Evolutionary conservation across 352 stramenopile genomes (phyloP).

Genomic region (Pythium diclinum): DNA sequence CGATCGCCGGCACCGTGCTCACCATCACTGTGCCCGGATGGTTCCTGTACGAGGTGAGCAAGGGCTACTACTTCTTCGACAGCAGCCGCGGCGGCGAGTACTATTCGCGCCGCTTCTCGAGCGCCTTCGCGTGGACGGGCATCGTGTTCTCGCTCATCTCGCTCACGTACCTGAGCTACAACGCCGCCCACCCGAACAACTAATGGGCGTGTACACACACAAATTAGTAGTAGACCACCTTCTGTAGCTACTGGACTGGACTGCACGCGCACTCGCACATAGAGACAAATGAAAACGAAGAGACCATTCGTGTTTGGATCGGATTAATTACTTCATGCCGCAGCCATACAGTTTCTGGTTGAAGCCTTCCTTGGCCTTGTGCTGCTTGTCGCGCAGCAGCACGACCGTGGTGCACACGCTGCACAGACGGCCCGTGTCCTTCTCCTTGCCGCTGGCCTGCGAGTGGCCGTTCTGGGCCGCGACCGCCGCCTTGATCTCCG

Average conservation of each 20-base stretch:
- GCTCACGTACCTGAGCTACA: slow-evolving; percentile 68
- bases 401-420: slow-evolving; percentile 76
- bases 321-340: slow-evolving; percentile 50
- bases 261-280: background rate
- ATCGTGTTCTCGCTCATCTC: slow-evolving; percentile 57
- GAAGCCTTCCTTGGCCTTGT: slow-evolving; percentile 69
- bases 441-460: slow-evolving; percentile 40
- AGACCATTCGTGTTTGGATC: slow-evolving; percentile 2
- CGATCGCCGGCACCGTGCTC: slow-evolving; percentile 67
- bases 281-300: background rate
- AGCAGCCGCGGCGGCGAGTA: slow-evolving; percentile 37
- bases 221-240: too few relatives aligned
- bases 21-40: slow-evolving; percentile 66
- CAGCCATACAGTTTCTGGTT: slow-evolving; percentile 77
- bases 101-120: slow-evolving; percentile 53
- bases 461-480: slow-evolving; percentile 5
- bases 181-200: slow-evolving; percentile 24
- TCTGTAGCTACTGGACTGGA: background rate
- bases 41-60: slow-evolving; percentile 73
- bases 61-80: slow-evolving; percentile 44
- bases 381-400: slow-evolving; percentile 69
- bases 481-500: slow-evolving; percentile 57
- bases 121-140: slow-evolving; percentile 47
- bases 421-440: slow-evolving; percentile 64
- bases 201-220: too few relatives aligned